phyloP scores from a whole-genome alignment of 2,329 filamentous ascomycete species.

The Hortaea werneckii region DNA sequence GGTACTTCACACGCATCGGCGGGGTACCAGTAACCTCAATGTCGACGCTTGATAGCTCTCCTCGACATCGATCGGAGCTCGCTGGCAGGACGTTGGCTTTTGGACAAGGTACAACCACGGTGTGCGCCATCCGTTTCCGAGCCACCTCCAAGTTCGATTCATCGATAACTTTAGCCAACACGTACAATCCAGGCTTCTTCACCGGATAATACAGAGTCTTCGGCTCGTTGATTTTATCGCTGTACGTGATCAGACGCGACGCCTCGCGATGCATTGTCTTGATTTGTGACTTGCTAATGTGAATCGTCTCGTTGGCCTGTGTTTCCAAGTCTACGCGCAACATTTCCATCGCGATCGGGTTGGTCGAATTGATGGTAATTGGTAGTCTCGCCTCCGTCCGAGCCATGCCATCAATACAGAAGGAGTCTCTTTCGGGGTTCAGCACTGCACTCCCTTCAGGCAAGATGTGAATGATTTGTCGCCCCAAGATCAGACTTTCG shows the following conservation, averaged over 20 bases:
- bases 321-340: slow-evolving; percentile 76
- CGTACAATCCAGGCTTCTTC: slow-evolving; percentile 82
- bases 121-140: slow-evolving; percentile 57
- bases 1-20: slow-evolving; percentile 86
- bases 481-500: slow-evolving; percentile 84
- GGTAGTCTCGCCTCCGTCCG: slow-evolving; percentile 58
- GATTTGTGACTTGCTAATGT: slow-evolving; percentile 62
- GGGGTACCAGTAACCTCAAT: slow-evolving; percentile 81
- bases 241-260: slow-evolving; percentile 45
- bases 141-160: slow-evolving; percentile 73
- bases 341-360: slow-evolving; percentile 81
- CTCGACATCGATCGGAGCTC: slow-evolving; percentile 63
- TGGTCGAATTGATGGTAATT: slow-evolving; percentile 87
- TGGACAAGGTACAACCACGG: slow-evolving; percentile 78
- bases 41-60: slow-evolving; percentile 76
- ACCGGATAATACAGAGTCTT: slow-evolving; percentile 56
- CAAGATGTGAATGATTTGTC: slow-evolving; percentile 94
- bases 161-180: slow-evolving; percentile 75
- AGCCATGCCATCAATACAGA: slow-evolving; percentile 61
- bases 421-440: slow-evolving; percentile 70
- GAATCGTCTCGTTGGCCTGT: slow-evolving; percentile 68
- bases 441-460: slow-evolving; percentile 84
- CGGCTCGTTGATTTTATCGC: slow-evolving; percentile 30
- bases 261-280: slow-evolving; percentile 63
- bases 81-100: slow-evolving; percentile 61